A percentile compares a stretch with the other conserved stretches of the same genome.
Evolutionary conservation across 345 rosid species (phyloP).

Genomic region (Theobroma cacao): DNA sequence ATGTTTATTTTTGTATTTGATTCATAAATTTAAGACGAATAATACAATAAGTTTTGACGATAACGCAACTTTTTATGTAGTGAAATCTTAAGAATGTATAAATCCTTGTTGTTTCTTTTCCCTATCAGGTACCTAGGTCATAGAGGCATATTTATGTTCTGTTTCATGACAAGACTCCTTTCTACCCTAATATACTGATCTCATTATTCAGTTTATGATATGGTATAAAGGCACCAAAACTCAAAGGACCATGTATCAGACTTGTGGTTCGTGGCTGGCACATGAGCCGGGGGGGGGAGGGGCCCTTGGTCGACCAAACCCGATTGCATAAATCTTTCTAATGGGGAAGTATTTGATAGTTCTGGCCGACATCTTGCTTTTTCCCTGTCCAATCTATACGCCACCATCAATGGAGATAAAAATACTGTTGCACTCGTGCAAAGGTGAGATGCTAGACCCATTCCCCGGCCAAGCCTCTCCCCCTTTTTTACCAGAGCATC

Average conservation of each 20-base stretch:
- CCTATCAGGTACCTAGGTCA: too few relatives aligned
- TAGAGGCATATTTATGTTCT: too few relatives aligned
- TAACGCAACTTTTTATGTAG: too few relatives aligned
- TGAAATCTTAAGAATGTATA: too few relatives aligned
- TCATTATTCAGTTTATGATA: background rate
- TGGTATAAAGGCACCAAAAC: background rate
- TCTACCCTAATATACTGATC: background rate
- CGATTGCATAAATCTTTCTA: background rate
- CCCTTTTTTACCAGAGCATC: background rate
- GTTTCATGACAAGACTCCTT: constrained; percentile 24
- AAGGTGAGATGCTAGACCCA: background rate
- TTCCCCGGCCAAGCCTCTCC: background rate
- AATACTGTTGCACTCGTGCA: background rate
- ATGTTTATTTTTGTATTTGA: background rate
- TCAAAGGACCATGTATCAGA: background rate
- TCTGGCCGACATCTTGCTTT: constrained; percentile 26
- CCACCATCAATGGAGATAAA: constrained; percentile 22
- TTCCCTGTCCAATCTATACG: constrained; percentile 19
- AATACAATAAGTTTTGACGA: too few relatives aligned
- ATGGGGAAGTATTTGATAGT: background rate
- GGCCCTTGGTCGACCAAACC: background rate
- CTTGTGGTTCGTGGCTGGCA: constrained; percentile 7
- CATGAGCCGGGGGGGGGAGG: background rate
- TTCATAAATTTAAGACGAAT: background rate
- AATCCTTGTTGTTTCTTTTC: too few relatives aligned